Conservation (phyloP, 1,139 yeast genomes). For the Hansenula sp. region DNA sequence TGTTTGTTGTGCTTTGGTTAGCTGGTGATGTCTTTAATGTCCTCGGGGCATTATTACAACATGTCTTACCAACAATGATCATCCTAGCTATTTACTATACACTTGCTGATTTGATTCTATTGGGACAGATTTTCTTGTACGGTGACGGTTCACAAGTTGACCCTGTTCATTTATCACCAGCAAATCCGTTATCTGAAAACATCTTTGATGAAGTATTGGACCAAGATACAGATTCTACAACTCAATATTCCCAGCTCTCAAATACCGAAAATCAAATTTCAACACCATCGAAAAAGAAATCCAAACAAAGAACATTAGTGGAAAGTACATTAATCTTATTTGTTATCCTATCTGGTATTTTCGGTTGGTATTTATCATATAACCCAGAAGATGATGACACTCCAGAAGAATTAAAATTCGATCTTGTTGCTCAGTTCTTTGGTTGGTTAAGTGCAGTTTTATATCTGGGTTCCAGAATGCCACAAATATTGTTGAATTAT, state of each 20-base stretch:
- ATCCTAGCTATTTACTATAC: slow-evolving; percentile 89
- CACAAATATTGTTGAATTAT: slow-evolving; percentile 81
- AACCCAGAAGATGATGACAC: slow-evolving; percentile 25
- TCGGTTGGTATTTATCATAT: slow-evolving; percentile 82
- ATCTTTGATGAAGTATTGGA: slow-evolving; percentile 51
- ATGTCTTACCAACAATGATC: slow-evolving; percentile 89
- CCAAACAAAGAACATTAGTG: slow-evolving; percentile 20
- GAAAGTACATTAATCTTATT: slow-evolving; percentile 63
- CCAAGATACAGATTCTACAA: slow-evolving; percentile 9
- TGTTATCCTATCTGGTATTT: slow-evolving; percentile 72
- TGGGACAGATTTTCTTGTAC: slow-evolving; percentile 78
- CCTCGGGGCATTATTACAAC: slow-evolving; percentile 82
- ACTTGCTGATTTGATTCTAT: slow-evolving; percentile 77
- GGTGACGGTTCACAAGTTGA: slow-evolving; percentile 57
- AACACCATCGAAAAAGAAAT: slow-evolving; percentile 8
- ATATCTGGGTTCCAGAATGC: slow-evolving; percentile 84
- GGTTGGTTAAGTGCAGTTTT: slow-evolving; percentile 90
- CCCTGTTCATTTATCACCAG: slow-evolving; percentile 81
- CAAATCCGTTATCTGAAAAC: slow-evolving; percentile 76
- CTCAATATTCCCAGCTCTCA: slow-evolving; percentile 7
- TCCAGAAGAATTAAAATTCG: slow-evolving; percentile 44
- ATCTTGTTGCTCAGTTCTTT: slow-evolving; percentile 77
- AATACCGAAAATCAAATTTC: slow-evolving; percentile 4
- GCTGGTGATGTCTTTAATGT: slow-evolving; percentile 91
- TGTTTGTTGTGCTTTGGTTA: slow-evolving; percentile 82